Evolutionary conservation across 495 filamentous ascomycete species (phyloP).

Genomic region (Hyaloscypha bicolor): DNA sequence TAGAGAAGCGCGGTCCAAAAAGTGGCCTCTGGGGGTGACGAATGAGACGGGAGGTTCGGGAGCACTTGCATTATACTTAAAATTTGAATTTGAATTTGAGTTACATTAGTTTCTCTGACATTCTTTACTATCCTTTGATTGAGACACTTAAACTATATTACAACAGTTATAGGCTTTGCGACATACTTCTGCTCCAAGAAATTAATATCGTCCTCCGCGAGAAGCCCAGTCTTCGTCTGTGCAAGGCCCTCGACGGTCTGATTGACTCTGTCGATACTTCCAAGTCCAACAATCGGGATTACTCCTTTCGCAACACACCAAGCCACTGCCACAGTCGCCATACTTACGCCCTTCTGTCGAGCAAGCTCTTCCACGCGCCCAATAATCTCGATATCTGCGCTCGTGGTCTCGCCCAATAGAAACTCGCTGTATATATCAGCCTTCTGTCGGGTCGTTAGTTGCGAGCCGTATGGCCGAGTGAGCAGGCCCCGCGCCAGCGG

Average conservation of each 20-base stretch:
- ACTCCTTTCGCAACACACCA: constrained; percentile 59
- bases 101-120: too few species aligned
- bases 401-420: constrained; percentile 46
- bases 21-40: too few species aligned
- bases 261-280: constrained; percentile 29
- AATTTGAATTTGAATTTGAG: too few species aligned
- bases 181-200: constrained; percentile 28
- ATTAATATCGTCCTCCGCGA: constrained; percentile 27
- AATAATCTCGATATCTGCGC: constrained; percentile 61
- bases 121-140: too few species aligned
- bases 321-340: constrained; percentile 67
- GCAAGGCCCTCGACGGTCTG: constrained; percentile 21
- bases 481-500: constrained; percentile 62
- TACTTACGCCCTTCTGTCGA: constrained; percentile 61
- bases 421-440: constrained; percentile 48
- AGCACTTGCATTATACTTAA: too few species aligned
- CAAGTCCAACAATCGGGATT: constrained; percentile 30
- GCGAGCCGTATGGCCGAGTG: constrained; percentile 48
- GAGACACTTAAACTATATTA: too few species aligned
- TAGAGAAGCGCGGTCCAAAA: too few species aligned
- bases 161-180: constrained; percentile 18
- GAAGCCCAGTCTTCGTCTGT: constrained; percentile 16
- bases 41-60: too few species aligned
- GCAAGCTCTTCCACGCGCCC: constrained; percentile 67
- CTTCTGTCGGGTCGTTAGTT: constrained; percentile 47